A percentile compares a stretch with the other conserved stretches of the same genome.
phyloP scores from a whole-genome alignment of 352 stramenopile species.

The Globisporangium iwayamae region DNA sequence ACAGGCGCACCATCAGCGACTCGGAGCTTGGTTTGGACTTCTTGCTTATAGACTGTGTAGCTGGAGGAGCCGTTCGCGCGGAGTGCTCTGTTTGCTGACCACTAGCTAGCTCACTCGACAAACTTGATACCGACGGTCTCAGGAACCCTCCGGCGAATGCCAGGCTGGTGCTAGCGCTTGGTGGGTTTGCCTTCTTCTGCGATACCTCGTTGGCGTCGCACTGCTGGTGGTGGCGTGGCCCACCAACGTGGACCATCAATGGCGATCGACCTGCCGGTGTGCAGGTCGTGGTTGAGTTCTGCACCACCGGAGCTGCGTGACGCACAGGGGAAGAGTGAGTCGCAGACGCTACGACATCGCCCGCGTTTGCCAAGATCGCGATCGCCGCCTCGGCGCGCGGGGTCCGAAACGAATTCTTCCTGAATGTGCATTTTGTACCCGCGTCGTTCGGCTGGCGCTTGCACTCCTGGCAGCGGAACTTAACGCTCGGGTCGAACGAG shows the following conservation, averaged over 20 bases:
- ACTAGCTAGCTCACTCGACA: background rate
- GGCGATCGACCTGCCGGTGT: background rate
- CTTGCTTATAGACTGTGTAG: background rate
- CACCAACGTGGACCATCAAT: conserved; percentile 5
- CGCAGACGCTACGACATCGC: background rate
- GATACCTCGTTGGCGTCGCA: background rate
- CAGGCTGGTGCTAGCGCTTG: background rate
- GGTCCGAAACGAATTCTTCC: background rate
- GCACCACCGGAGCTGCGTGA: background rate
- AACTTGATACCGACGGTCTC: background rate
- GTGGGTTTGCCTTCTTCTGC: background rate
- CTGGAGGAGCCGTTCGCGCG: background rate
- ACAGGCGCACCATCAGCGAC: conserved; percentile 3
- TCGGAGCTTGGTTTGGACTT: background rate
- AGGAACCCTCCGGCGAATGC: background rate
- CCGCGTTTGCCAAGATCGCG: background rate
- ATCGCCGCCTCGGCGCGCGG: background rate
- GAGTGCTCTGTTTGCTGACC: background rate
- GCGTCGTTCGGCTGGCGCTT: conserved; percentile 12
- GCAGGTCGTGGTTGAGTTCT: background rate
- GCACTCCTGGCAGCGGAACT: conserved; percentile 13
- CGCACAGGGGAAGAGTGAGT: background rate
- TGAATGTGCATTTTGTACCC: conserved; percentile 9
- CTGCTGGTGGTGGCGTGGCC: background rate
- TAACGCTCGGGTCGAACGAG: conserved; percentile 11